Percentiles rank a stretch among this genome's conserved stretches.
Conservation (phyloP, 257 asterid species). For the Nicotiana undulata region DNA sequence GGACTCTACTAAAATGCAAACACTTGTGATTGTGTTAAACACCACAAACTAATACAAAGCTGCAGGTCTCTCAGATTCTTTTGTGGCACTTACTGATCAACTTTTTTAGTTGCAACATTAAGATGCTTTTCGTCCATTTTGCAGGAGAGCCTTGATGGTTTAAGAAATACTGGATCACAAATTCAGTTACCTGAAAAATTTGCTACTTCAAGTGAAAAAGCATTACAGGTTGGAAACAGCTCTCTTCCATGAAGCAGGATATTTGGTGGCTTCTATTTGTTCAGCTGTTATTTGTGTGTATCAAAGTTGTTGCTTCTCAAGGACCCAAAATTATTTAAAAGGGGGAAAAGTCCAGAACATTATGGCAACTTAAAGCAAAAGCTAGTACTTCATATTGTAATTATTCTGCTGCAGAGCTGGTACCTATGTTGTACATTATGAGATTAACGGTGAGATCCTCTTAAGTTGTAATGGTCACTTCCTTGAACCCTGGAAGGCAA, state of each 20-base stretch:
- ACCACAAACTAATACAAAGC: background rate
- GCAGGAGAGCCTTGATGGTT: constrained; percentile 4
- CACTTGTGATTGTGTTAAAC: constrained; percentile 1
- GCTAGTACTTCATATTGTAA: background rate
- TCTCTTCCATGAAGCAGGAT: background rate
- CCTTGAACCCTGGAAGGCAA: background rate
- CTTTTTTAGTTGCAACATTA: background rate
- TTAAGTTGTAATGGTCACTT: background rate
- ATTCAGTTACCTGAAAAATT: background rate
- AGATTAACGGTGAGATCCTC: background rate
- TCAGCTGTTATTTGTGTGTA: background rate
- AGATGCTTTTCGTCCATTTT: background rate
- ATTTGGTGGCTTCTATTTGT: background rate
- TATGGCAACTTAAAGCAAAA: background rate
- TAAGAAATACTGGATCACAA: background rate
- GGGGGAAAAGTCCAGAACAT: background rate
- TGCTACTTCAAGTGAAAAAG: background rate
- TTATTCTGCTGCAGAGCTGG: background rate
- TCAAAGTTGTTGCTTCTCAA: background rate
- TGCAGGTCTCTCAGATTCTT: background rate
- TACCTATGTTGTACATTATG: background rate
- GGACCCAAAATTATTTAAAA: background rate
- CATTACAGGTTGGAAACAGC: background rate
- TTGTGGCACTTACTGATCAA: background rate
- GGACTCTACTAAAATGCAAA: constrained; percentile 3